Conservation (phyloP, 2,329 filamentous ascomycete species). For the Xylariaceae sp. region DNA sequence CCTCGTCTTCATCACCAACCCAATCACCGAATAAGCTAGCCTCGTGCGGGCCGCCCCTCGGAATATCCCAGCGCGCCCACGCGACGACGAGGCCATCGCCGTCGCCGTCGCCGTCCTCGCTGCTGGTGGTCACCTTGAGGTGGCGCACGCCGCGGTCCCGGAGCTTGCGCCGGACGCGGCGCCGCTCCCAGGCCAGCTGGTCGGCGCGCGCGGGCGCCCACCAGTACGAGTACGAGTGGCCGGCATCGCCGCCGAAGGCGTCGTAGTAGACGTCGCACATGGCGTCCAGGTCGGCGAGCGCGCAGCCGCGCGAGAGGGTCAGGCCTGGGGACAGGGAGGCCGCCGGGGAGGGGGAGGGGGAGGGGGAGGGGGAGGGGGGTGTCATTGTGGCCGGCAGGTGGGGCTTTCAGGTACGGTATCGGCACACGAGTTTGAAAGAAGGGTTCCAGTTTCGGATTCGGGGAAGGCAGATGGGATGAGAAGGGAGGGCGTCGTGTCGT, state of each 20-base stretch:
- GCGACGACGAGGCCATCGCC: slow-evolving; percentile 23
- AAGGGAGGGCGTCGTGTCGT: too few species aligned
- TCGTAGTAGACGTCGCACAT: slow-evolving; percentile 22
- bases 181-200: slow-evolving; percentile 23
- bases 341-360: slow-evolving; percentile 16
- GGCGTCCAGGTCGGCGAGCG: slow-evolving; percentile 20
- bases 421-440: too few species aligned
- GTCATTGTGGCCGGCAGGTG: slow-evolving; percentile 16
- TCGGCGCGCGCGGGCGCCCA: slow-evolving; percentile 18
- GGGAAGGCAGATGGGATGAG: too few species aligned
- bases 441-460: too few species aligned
- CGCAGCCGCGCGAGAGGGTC: too few species aligned
- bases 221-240: slow-evolving; percentile 24
- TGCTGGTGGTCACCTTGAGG: too few species aligned
- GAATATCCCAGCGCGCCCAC: slow-evolving; percentile 28
- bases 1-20: too few species aligned
- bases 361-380: slow-evolving; percentile 19
- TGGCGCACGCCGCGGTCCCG: too few species aligned
- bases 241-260: slow-evolving; percentile 16
- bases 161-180: slow-evolving; percentile 21
- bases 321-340: too few species aligned
- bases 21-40: too few species aligned
- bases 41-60: slow-evolving; percentile 18
- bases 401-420: too few species aligned
- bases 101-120: too few species aligned